These are phyloP conservation scores for Kernera saxatilis DNA, from an alignment of 345 rosid genomes.

Conservation along the genomic window DNA sequence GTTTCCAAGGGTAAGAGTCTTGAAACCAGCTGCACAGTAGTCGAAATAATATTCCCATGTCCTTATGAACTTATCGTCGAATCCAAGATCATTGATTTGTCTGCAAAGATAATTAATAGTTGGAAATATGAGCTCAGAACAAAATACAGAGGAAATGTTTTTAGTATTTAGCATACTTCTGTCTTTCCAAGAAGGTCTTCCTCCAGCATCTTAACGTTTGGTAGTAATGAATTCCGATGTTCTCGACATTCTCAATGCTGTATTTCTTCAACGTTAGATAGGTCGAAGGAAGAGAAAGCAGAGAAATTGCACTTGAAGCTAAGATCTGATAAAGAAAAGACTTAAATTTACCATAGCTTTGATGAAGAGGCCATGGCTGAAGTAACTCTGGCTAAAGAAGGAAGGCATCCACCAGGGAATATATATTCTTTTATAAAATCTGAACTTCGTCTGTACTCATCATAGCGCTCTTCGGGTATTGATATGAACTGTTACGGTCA, in stretches of 20 bases:
- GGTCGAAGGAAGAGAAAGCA: not conserved
- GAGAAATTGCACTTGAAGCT: not conserved
- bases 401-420: conserved; percentile 79
- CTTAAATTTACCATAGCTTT: conserved; percentile 61
- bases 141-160: not conserved
- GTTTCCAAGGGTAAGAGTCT: conserved; percentile 30
- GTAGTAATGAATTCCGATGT: conserved; percentile 77
- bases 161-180: conserved; percentile 36
- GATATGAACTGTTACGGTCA: conserved; percentile 54
- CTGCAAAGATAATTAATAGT: conserved; percentile 23
- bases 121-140: not conserved
- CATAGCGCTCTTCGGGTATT: conserved; percentile 63
- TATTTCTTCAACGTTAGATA: not conserved
- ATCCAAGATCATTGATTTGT: conserved; percentile 54
- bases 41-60: conserved; percentile 92
- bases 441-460: conserved; percentile 59
- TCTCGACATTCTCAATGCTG: conserved; percentile 78
- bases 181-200: conserved; percentile 56
- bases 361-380: conserved; percentile 68
- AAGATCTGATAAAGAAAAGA: not conserved
- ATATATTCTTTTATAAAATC: conserved; percentile 81
- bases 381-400: conserved; percentile 66
- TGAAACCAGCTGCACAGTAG: conserved; percentile 74
- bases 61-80: conserved; percentile 63
- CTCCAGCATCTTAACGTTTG: conserved; percentile 71